A percentile compares a stretch with the other conserved stretches of the same genome.
Conservation (phyloP, 805 yeast species). For the Cyberlindnera samutprakarnensis region DNA sequence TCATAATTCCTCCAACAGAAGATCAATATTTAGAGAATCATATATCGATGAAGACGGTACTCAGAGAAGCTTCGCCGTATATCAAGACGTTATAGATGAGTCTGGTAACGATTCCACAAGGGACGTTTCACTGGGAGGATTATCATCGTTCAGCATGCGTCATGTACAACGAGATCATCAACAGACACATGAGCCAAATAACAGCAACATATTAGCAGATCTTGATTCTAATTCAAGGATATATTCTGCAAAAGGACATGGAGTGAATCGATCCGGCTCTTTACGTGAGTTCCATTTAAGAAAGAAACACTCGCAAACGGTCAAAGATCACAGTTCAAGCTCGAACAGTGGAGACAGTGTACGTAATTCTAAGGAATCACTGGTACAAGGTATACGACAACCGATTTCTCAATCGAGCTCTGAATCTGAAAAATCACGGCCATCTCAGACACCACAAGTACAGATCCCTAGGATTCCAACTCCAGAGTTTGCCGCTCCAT, state of each 20-base stretch:
- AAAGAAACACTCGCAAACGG: no score
- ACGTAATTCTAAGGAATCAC: no score
- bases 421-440: no score
- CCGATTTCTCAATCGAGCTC: no score
- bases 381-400: no score
- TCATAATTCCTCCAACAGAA: constrained; percentile 4
- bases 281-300: no score
- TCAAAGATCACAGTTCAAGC: no score
- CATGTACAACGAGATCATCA: constrained; percentile 5
- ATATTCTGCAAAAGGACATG: no score
- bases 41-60: constrained; percentile 20
- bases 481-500: constrained; percentile 11
- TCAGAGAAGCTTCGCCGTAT: constrained; percentile 16
- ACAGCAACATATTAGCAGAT: constrained; percentile 9
- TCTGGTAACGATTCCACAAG: constrained; percentile 14
- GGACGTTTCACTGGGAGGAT: constrained; percentile 14
- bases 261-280: no score
- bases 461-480: constrained; percentile 13
- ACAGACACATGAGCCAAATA: constrained; percentile 3
- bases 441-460: no score
- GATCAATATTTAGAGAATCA: constrained; percentile 19
- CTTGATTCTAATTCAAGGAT: constrained; percentile 6
- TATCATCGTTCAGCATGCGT: constrained; percentile 15
- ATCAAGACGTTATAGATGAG: constrained; percentile 19
- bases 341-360: no score